Base-by-base conservation (phyloP, 2,329 filamentous ascomycete species). In the Alternaria consortialis region DNA sequence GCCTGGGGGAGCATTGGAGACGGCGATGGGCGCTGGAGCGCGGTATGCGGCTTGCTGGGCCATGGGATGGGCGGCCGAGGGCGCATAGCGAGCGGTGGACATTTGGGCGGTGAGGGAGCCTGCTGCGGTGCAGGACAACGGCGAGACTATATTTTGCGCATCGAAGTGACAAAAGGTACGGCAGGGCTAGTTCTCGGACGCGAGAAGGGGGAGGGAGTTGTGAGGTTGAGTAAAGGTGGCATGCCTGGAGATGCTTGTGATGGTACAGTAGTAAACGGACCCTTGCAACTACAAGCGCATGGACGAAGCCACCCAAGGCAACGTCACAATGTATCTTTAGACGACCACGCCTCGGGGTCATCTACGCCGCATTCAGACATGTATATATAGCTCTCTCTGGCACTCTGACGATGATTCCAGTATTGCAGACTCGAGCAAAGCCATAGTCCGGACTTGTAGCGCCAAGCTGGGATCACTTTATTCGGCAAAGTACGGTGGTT, bases 1-100 rank as follows among this genome's bases (percentile, higher is more conserved):
- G 69, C 95, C 95, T 15, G 81, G 79, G 20, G 82, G 82, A 32
- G 78, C 79, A 74, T 78, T 74, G 63, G 72, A 74, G 51, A 67
- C 64, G 39, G 68, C 63, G 13, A 69, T 67, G 62, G 74, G 62
- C 43, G 68, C 72, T 6, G 76, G 70, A 42, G 74, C 72, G 56
- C 73, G 72, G 65, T 76, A 78, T 62, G 73, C 77, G 60, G 73
- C 73, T 58, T 77, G 77, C 62, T 78, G 73, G 58, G 77, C 68
- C 64, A 76, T 69, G 53, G 74, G 69, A 39, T 72, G 72, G 54
- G 74, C 66, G 53, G 72, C 67, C 56, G 77, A 71, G 64, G 73
- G 70, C 63, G 74, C 75, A 70, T 78, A 80, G 63, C 74, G 74
- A 60, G 79, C 72, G 53, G 75, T 75, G 63, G 79, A 73, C 79